These are phyloP conservation scores for Serpula lacrymans DNA, from an alignment of 768 basidiomycete genomes.

Conservation along the genomic window DNA sequence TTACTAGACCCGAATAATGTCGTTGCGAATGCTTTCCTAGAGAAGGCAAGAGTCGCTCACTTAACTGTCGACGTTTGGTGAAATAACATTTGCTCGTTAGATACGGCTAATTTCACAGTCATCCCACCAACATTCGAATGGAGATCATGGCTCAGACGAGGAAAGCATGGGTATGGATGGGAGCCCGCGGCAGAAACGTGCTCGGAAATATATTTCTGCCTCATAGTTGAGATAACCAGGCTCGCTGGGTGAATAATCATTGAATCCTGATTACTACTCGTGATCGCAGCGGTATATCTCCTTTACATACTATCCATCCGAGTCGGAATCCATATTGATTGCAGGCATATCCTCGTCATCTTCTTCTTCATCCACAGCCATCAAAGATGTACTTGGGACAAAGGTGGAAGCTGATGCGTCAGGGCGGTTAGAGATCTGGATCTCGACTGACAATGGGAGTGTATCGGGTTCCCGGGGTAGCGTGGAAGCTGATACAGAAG, in stretches of 20 bases:
- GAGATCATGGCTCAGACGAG: conserved; percentile 33
- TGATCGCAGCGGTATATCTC: no score
- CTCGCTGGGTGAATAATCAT: no score
- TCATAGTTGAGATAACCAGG: background rate
- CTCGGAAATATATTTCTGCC: conserved; percentile 1
- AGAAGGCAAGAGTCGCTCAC: conserved; percentile 47
- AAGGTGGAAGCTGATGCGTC: background rate
- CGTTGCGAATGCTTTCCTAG: conserved; percentile 51
- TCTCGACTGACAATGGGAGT: no score
- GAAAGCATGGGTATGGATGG: conserved; percentile 20
- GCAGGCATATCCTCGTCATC: conserved; percentile 73
- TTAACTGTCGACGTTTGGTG: conserved; percentile 12
- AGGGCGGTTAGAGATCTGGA: no score
- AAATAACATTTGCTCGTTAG: no score
- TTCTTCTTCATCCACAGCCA: conserved; percentile 43
- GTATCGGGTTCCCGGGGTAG: no score
- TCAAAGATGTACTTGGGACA: no score
- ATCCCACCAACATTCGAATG: background rate
- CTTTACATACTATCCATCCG: conserved; percentile 37
- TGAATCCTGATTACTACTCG: no score
- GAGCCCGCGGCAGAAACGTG: conserved; percentile 3
- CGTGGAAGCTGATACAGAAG: no score
- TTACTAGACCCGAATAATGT: conserved; percentile 54
- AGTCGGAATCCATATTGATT: conserved; percentile 79
- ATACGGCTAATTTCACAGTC: conserved; percentile 23